Evolutionary conservation across 2,329 filamentous ascomycete species (phyloP), one percentile per base, ranked within the genome.

Genomic region (Aspergillus hiratsukae): DNA sequence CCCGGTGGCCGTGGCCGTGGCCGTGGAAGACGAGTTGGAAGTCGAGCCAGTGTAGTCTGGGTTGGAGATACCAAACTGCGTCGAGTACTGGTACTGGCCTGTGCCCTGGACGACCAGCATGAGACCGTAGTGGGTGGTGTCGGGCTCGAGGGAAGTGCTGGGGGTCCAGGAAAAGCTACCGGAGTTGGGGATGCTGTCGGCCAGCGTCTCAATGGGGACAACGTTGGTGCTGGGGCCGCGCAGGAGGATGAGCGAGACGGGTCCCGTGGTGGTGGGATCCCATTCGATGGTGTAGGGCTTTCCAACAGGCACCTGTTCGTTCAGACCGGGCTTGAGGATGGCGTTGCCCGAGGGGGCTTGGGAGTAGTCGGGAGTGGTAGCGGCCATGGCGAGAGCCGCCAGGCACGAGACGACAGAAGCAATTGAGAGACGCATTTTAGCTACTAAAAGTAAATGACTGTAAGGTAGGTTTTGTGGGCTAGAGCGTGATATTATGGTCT

Each of bases 61-160:
- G 62, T 72, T 72, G 53, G 67, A 54, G 74, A 87, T 78, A 65
- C 84, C 84, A 75, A 86, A 86, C 71, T 86, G 83, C 57, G 81
- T 82, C 48, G 80, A 81, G 73, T 79, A 84, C 69, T 87, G 84
- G 78, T 83, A 87, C 67, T 81, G 72, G 68, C 83, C 82, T 59
- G 77, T 82, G 52, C 76, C 75, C 66, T 85, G 81, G 62, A 81
- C 82, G 62, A 87, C 82, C 64, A 87, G 72, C 69, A 85, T 78
- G 67, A 87, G 75, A 58, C 84, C 84, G 73, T 86, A 87, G 72
- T 77, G 80, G 64, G 76, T 78, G 60, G 67, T 68, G 59, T 81
- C 79, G 58, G 69, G 68, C 64, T 77, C 74, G 57, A 86, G 79
- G 46, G 67, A 60, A 54, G 76, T 69, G 58, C 75, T 65, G 45